Evolutionary conservation across 768 basidiomycete genomes (phyloP), one percentile per base, ranked within the genome.

Genomic region (Arthromyces matolae): DNA sequence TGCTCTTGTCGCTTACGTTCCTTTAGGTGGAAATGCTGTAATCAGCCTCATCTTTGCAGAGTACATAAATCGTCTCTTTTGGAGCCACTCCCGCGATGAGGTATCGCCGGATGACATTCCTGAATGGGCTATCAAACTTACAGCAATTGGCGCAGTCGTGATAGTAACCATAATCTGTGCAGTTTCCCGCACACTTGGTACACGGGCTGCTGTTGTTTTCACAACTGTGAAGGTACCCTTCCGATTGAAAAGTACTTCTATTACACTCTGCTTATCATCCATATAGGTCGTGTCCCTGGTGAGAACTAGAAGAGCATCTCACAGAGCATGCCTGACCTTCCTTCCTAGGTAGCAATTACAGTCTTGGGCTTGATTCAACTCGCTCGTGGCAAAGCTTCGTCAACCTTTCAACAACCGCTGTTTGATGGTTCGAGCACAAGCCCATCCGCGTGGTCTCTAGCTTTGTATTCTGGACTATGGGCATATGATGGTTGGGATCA

Each of bases 401-500:
- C 75, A 13, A 86, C 88, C 3, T 73, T 95, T 37, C 75, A 68
- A 34, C 74, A 76, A 37, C 74, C 84, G n/a, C 62, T 87, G 23
- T 96, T 95, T 57, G 67, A 73, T 10, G 83, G 77, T 7, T 86
- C 90, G 14, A 88, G 84, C 47, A 76, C 67, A 14, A 89, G 89
- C 52, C 88, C 92, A 0, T 88, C 90, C 1, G 74, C 82, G 2
- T 97, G 92, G 68, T 90, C 94, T 5, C 72, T 97, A n/a, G 95
- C 94, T 0, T 71, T 97, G 5, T 99, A 96, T 65, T 95, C 93
- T 9, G 91, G 93, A 3, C 70, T 98, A 4, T 97, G 89, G 91
- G 93, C 93, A 2, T 93, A 91, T 55, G 93, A 93, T 64, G 95
- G 95, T 0, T 99, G 93, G 93, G 94, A 94, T 59, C 87, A 89